phyloP scores from a whole-genome alignment of 2,329 filamentous ascomycete genomes.

The Zymoseptoria ardabiliae region DNA sequence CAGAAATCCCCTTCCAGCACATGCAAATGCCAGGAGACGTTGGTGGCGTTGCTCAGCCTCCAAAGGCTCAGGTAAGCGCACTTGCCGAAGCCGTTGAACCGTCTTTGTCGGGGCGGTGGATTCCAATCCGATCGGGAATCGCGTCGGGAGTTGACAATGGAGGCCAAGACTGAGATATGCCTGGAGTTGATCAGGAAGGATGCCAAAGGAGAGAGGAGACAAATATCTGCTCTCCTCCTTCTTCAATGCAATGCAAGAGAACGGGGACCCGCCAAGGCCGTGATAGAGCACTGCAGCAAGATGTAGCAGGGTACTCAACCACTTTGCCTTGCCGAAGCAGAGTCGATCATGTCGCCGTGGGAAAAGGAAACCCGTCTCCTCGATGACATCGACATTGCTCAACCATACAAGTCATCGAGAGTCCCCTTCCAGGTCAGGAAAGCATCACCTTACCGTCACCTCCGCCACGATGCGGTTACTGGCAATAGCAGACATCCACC shows the following conservation, averaged over 20 bases:
- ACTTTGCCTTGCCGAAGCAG: neutral
- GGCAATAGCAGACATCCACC: constrained; percentile 41
- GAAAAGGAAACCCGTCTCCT: neutral
- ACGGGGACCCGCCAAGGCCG: no score
- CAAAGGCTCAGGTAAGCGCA: neutral
- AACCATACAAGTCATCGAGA: neutral
- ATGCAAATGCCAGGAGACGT: neutral
- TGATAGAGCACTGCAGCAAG: no score
- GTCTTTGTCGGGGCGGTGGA: no score
- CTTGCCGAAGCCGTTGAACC: no score
- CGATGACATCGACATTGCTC: neutral
- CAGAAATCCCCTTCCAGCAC: no score
- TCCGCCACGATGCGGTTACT: constrained; percentile 28
- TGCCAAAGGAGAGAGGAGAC: neutral
- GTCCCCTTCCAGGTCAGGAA: no score
- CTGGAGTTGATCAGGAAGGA: no score
- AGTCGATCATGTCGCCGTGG: neutral
- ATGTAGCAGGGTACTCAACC: no score
- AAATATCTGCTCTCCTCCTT: neutral
- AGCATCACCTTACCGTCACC: neutral
- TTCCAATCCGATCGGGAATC: no score
- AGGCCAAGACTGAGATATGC: no score
- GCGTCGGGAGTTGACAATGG: no score
- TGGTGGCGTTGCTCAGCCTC: neutral
- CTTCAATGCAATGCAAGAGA: neutral